Evolutionary conservation across 176 grass and related monocot genomes (phyloP), one percentile per base, ranked within the genome.

Genomic region (Bromus sterilis): DNA sequence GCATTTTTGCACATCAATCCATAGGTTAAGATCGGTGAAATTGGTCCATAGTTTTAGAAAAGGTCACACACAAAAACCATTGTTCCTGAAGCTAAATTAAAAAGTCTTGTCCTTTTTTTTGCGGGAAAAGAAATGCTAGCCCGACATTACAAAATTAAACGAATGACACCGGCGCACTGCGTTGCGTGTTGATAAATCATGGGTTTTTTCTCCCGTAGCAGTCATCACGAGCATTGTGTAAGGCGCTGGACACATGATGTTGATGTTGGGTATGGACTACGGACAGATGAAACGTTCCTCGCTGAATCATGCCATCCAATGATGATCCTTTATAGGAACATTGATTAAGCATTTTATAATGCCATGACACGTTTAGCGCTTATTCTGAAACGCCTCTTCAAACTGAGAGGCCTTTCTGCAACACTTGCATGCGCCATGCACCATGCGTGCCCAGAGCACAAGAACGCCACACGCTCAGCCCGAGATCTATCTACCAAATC

Each of bases 161-260:
- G n/a, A n/a, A n/a, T n/a, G n/a, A n/a, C n/a, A n/a, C n/a, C n/a
- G n/a, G n/a, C n/a, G n/a, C n/a, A 46, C 30, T 55, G 77, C 33
- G 34, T 44, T 56, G 84, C 77, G 77, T 80, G 68, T 41, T 26
- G 77, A 51, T 28, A 8, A 56, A 74, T 31, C 66, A 16, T 4
- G 60, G 0, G 9, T 4, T 39, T 9, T 63, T 60, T 21, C 18
- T 51, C 3, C 18, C 21, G 56, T 67, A 77, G 49, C 71, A 28
- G 75, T 77, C 62, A 75, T 87, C 85, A 82, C 71, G 71, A 49
- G 84, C 34, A 46, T 31, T 33, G 37, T 36, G 34, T 84, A 37
- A 39, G 16, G 30, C 43, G n/a, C n/a, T 57, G 29, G 71, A 23
- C 11, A 53, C 21, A 55, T 39, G 37, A 63, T 46, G 36, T 28